Percentiles rank a stretch among this genome's conserved stretches.
phyloP scores from a whole-genome alignment of 139 green algal species.

The Chlorella sp. region DNA sequence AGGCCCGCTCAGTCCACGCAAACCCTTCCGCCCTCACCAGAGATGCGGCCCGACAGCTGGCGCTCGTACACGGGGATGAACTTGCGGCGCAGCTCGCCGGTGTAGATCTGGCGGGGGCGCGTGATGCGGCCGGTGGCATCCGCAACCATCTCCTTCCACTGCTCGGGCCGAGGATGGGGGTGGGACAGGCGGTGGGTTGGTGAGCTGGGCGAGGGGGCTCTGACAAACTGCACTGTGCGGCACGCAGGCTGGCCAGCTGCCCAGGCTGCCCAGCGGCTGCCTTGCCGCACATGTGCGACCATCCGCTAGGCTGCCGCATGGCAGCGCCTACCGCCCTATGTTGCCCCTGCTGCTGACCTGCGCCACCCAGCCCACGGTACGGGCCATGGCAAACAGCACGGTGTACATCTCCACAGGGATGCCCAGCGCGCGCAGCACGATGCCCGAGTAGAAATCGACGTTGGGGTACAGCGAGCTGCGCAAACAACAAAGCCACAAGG shows the following conservation, averaged over 20 bases:
- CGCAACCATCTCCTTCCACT: slow-evolving; percentile 81
- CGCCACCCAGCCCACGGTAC: slow-evolving; percentile 77
- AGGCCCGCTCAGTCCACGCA: neutral
- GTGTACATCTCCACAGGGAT: slow-evolving; percentile 80
- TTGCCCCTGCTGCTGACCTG: slow-evolving; percentile 2
- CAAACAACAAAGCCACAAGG: no score
- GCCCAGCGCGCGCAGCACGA: slow-evolving; percentile 75
- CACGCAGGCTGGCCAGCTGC: no score
- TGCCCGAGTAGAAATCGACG: slow-evolving; percentile 86
- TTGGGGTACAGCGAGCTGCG: slow-evolving; percentile 76
- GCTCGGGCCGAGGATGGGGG: neutral
- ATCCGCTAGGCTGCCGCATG: no score
- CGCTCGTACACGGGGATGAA: slow-evolving; percentile 52
- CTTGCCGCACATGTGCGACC: no score
- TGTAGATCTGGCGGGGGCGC: slow-evolving; percentile 71
- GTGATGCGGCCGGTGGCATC: slow-evolving; percentile 60
- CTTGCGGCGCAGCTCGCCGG: slow-evolving; percentile 50
- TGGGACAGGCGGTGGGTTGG: neutral
- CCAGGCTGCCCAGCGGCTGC: no score
- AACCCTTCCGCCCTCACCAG: neutral
- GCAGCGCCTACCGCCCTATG: no score
- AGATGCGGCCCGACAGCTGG: neutral
- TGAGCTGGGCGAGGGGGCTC: no score
- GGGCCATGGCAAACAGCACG: slow-evolving; percentile 78
- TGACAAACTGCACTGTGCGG: no score